These are phyloP conservation scores for Lithohypha guttulata DNA, from an alignment of 2,329 filamentous ascomycete genomes.

Conservation along the genomic window DNA sequence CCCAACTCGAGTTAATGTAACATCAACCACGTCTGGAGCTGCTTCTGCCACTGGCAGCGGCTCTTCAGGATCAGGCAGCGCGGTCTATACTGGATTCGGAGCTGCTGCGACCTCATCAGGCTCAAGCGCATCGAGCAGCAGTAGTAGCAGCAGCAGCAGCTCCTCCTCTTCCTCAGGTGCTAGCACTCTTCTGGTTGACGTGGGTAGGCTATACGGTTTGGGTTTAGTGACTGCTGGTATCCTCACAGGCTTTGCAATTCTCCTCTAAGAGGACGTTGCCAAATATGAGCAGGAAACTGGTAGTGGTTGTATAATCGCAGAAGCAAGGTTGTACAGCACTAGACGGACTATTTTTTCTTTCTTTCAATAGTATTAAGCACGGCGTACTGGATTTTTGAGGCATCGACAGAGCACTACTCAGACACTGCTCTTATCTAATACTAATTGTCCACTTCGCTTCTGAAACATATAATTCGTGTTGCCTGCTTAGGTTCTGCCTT, in stretches of 20 bases:
- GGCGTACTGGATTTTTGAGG: no score
- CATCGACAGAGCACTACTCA: no score
- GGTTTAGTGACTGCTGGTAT: slow-evolving; percentile 44
- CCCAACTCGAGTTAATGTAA: slow-evolving; percentile 44
- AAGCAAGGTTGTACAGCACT: no score
- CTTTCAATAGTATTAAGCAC: no score
- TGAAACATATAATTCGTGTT: no score
- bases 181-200: slow-evolving; percentile 35
- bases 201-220: slow-evolving; percentile 47
- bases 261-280: slow-evolving; percentile 37
- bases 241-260: slow-evolving; percentile 46
- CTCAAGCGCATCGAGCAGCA: slow-evolving; percentile 9
- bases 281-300: no score
- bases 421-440: no score
- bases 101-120: slow-evolving; percentile 25
- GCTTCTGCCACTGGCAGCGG: slow-evolving; percentile 26
- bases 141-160: slow-evolving; percentile 20
- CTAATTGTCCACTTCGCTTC: no score
- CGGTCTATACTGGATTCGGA: slow-evolving; percentile 37
- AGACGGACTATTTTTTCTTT: no score
- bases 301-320: no score
- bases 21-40: slow-evolving; percentile 30
- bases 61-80: slow-evolving; percentile 24
- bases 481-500: no score
- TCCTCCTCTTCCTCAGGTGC: slow-evolving; percentile 26